Evolutionary conservation across 495 filamentous ascomycete genomes (phyloP).

Genomic region (Xylaria venustula): DNA sequence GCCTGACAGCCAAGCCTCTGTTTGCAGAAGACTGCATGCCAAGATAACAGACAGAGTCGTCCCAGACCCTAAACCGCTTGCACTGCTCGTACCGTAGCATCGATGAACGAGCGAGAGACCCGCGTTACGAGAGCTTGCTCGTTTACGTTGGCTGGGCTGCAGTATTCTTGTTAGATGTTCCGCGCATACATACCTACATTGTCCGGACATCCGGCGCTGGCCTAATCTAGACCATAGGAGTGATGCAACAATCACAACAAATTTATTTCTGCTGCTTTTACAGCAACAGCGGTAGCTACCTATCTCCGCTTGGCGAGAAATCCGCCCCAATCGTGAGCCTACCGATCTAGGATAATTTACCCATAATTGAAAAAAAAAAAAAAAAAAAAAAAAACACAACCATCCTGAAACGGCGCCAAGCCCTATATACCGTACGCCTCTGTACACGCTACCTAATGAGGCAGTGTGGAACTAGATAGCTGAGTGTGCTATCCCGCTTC

Average conservation of each 20-base stretch:
- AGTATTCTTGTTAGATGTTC: not conserved
- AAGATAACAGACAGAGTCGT: not conserved
- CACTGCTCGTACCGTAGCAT: too few species aligned
- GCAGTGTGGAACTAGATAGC: too few species aligned
- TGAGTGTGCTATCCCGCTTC: too few species aligned
- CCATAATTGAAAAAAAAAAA: too few species aligned
- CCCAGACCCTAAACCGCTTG: not conserved
- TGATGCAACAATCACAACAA: not conserved
- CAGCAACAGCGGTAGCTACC: too few species aligned
- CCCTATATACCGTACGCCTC: not conserved
- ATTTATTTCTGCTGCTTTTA: not conserved
- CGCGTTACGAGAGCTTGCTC: not conserved
- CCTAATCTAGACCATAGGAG: not conserved
- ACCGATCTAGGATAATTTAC: not conserved
- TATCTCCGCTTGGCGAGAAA: not conserved
- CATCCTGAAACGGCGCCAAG: not conserved
- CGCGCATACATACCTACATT: not conserved
- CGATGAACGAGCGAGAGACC: not conserved
- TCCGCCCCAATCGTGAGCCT: not conserved
- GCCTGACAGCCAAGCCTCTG: not conserved
- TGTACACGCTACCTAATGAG: not conserved
- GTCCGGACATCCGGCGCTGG: not conserved
- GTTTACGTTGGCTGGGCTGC: not conserved
- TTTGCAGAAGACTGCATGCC: not conserved
- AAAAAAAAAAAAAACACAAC: not conserved